Conservation (phyloP, 2,329 filamentous ascomycete species). For the Aspergillus calidoustus region DNA sequence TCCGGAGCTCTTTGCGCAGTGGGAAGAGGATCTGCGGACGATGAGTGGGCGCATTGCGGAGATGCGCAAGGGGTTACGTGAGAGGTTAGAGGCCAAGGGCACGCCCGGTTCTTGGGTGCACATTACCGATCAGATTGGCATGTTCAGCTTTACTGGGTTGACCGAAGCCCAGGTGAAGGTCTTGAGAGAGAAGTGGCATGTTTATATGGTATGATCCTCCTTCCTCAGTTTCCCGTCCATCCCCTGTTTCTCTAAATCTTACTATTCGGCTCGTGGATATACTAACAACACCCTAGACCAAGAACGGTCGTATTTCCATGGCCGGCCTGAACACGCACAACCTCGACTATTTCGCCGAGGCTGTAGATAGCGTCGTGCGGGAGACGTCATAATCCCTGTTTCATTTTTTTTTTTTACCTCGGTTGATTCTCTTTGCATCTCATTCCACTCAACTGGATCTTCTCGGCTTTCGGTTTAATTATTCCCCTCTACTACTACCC, state of each 20-base stretch:
- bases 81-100: conserved; percentile 79
- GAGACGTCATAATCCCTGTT: conserved; percentile 36
- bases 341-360: conserved; percentile 89
- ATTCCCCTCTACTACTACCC: background rate
- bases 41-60: conserved; percentile 95
- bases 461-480: background rate
- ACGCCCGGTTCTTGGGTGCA: conserved; percentile 95
- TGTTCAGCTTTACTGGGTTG: conserved; percentile 84
- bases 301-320: conserved; percentile 98
- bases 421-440: background rate
- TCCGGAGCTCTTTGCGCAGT: conserved; percentile 77
- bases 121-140: conserved; percentile 98
- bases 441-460: conserved; percentile 6
- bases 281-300: conserved; percentile 59
- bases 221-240: background rate
- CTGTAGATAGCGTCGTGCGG: conserved; percentile 80
- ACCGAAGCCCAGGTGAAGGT: conserved; percentile 53
- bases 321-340: conserved; percentile 93
- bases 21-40: conserved; percentile 87
- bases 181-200: conserved; percentile 54
- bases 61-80: conserved; percentile 80
- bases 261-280: background rate
- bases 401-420: conserved; percentile 15
- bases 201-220: conserved; percentile 50
- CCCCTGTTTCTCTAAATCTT: background rate